Percentiles rank a stretch among this genome's conserved stretches.
phyloP scores from a whole-genome alignment of 805 yeast genomes.

The Candida berthetii region DNA sequence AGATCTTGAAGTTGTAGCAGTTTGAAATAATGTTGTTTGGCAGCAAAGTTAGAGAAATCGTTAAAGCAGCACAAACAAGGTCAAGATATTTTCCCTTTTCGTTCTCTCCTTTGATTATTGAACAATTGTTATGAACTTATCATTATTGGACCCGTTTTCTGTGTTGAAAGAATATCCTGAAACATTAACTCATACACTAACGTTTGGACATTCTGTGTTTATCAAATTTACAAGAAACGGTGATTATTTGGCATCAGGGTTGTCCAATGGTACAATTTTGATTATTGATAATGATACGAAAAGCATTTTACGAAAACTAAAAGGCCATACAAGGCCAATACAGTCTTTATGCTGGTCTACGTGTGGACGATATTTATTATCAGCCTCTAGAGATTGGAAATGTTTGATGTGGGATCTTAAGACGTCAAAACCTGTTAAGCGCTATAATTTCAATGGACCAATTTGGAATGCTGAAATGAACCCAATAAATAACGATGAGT shows the following conservation, averaged over 20 bases:
- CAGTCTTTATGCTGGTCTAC: slow-evolving; percentile 73
- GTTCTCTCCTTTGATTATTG: too few species aligned
- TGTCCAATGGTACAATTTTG: slow-evolving; percentile 65
- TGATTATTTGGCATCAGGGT: slow-evolving; percentile 81
- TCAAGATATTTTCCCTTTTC: too few species aligned
- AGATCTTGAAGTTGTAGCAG: too few species aligned
- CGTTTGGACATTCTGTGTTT: slow-evolving; percentile 60
- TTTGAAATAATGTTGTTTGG: too few species aligned
- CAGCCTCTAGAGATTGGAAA: slow-evolving; percentile 79
- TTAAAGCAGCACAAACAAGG: too few species aligned
- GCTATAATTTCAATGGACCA: slow-evolving; percentile 56
- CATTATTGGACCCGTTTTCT: slow-evolving; percentile 84
- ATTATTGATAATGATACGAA: slow-evolving; percentile 69
- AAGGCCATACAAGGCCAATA: slow-evolving; percentile 66
- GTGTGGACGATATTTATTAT: slow-evolving; percentile 62
- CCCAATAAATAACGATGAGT: slow-evolving; percentile 38
- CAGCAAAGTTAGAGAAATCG: too few species aligned
- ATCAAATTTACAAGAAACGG: slow-evolving; percentile 69
- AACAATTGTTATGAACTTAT: slow-evolving; percentile 52
- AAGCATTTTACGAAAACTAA: slow-evolving; percentile 48
- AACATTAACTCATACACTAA: slow-evolving; percentile 62
- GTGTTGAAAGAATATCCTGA: slow-evolving; percentile 93
- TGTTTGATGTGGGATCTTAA: slow-evolving; percentile 75
- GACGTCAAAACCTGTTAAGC: slow-evolving; percentile 32
- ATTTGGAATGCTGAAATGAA: slow-evolving; percentile 63